Evolutionary conservation across 352 stramenopile genomes (phyloP), one percentile per base, ranked within the genome.

Genomic region (Thalassiosira hispida): DNA sequence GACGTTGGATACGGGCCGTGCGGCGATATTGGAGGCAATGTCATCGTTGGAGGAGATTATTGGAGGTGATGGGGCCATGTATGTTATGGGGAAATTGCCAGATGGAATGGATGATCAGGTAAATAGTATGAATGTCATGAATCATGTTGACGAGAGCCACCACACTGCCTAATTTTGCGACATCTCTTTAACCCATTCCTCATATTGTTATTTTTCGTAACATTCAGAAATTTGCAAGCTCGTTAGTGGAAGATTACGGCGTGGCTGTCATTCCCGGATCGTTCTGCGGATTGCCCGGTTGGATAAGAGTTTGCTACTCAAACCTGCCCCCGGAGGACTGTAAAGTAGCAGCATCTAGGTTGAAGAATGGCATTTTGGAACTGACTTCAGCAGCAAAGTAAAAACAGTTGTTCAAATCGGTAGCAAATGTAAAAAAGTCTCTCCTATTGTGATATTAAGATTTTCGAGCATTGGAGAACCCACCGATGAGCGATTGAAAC

Each of bases 221-320:
- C 20, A 22, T 42, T n/a, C 51, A 88, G 25, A 66, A 84, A 62
- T 73, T 92, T 60, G 81, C 85, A 52, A 79, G 84, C 35, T 53
- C 25, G 27, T 67, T 94, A 14, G 78, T 93, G 3, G 64, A 88
- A 66, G 25, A 86, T 25, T 87, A 85, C 73, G 87, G 87, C 1
- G 81, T 94, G 60, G 90, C 86, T 25, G 61, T 90, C 25, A 92
- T 93, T 72, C 90, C 90, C 20, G 90, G 90, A 59, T 85, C 61
- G 16, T 93, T 90, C 71, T 94, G 90, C 84, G 90, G 90, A 12
- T 83, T 84, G 29, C 84, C 86, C 9, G 87, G 90, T 18, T 92
- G 85, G 87, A 87, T 94, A 35, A 75, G 90, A 40, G 84, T 94
- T 9, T 94, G 90, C 65, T 94, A 94, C 69, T 88, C 84, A 18